Percentiles rank a stretch among this genome's conserved stretches.
These are phyloP conservation scores for Primulina huaijiensis DNA, from an alignment of 257 asterid species.

Conservation along the genomic window DNA sequence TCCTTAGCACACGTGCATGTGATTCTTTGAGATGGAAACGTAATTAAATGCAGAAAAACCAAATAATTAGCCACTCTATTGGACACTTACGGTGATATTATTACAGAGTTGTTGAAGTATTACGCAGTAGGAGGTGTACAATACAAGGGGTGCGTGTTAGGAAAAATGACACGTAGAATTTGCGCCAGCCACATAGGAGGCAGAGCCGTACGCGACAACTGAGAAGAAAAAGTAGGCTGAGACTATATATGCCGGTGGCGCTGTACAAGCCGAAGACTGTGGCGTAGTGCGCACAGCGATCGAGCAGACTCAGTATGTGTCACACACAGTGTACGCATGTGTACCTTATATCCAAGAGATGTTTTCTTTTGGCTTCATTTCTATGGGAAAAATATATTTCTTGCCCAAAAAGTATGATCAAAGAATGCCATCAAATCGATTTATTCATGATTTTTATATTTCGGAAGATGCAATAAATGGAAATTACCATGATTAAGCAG, in stretches of 20 bases:
- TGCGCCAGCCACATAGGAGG: constrained; percentile 32
- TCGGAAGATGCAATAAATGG: neutral
- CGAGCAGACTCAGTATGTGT: constrained; percentile 30
- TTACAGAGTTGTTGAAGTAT: constrained; percentile 8
- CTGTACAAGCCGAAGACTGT: constrained; percentile 17
- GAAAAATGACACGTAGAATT: constrained; percentile 30
- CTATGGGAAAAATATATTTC: neutral
- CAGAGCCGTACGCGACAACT: constrained; percentile 43
- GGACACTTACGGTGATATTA: constrained; percentile 20
- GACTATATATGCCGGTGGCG: constrained; percentile 10
- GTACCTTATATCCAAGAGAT: constrained; percentile 26
- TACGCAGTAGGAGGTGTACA: neutral
- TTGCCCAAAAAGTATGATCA: neutral
- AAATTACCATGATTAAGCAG: constrained; percentile 39
- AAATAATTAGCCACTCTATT: constrained; percentile 33
- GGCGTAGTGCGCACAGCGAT: constrained; percentile 36
- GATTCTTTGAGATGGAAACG: constrained; percentile 20
- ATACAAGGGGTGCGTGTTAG: neutral
- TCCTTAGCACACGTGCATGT: constrained; percentile 42
- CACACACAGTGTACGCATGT: constrained; percentile 22
- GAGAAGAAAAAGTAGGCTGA: constrained; percentile 31
- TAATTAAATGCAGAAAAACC: constrained; percentile 21
- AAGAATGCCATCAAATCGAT: neutral
- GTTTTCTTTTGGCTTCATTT: neutral
- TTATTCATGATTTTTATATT: neutral